These are phyloP conservation scores for Rhodotorula sphaerocarpa DNA, from an alignment of 768 basidiomycete genomes.

Conservation along the genomic window DNA sequence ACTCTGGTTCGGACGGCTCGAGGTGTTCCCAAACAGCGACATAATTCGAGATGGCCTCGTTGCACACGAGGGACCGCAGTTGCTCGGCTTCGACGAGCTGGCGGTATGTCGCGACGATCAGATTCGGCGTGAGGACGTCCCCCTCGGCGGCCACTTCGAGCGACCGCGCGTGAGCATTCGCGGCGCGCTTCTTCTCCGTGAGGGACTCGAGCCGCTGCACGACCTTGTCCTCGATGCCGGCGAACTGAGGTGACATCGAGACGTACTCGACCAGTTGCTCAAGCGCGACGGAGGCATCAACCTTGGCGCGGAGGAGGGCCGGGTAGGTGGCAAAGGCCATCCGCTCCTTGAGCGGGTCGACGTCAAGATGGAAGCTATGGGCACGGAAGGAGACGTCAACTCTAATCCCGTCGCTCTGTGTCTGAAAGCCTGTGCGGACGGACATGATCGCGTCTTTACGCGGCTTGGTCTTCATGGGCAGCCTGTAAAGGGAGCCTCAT, in stretches of 20 bases:
- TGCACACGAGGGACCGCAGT: slow-evolving; percentile 51
- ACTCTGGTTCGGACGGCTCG: slow-evolving; percentile 51
- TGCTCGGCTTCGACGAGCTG: background rate
- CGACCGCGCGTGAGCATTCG: background rate
- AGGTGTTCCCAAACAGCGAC: slow-evolving; percentile 54
- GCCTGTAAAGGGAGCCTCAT: slow-evolving; percentile 6
- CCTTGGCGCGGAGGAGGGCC: slow-evolving; percentile 55
- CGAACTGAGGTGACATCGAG: background rate
- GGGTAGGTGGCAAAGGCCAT: slow-evolving; percentile 40
- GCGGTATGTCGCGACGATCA: slow-evolving; percentile 47
- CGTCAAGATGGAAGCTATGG: slow-evolving; percentile 57
- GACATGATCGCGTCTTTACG: slow-evolving; percentile 4
- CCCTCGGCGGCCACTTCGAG: slow-evolving; percentile 29
- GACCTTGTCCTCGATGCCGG: background rate
- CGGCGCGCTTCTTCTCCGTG: background rate
- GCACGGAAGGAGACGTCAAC: too few species aligned
- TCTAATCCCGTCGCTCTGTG: too few species aligned
- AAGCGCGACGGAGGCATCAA: slow-evolving; percentile 53
- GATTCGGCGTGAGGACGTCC: slow-evolving; percentile 46
- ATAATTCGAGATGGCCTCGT: slow-evolving; percentile 58
- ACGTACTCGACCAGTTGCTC: slow-evolving; percentile 48
- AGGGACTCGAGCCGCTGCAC: background rate
- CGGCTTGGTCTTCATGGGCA: slow-evolving; percentile 46
- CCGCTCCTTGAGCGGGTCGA: slow-evolving; percentile 55
- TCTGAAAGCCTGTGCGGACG: background rate